Conservation (phyloP, 148 eudicot genomes). For the Rhododendron griersonianum region DNA sequence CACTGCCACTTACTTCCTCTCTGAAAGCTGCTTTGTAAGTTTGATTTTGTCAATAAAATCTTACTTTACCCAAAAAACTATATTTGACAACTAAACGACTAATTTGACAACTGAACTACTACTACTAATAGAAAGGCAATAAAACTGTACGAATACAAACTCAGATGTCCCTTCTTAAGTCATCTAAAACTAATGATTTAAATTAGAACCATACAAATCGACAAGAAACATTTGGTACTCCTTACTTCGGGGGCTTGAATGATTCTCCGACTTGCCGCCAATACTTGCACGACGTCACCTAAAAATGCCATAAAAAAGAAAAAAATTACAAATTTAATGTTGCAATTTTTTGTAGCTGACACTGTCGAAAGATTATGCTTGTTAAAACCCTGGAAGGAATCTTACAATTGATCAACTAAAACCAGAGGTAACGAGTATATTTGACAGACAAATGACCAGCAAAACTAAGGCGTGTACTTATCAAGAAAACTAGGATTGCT, state of each 20-base stretch:
- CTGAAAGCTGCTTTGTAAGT: not conserved
- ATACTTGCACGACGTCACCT: conserved; percentile 54
- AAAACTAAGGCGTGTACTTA: not conserved
- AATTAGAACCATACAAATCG: not conserved
- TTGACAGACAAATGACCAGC: not conserved
- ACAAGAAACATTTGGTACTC: conserved; percentile 7
- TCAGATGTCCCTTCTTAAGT: not conserved
- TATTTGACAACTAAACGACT: not conserved
- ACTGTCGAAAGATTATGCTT: not conserved
- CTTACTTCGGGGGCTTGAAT: conserved; percentile 60
- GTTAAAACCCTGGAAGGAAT: not conserved
- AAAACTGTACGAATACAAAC: not conserved
- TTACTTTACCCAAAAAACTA: not conserved
- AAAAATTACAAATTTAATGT: not conserved
- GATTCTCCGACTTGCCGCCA: conserved; percentile 64
- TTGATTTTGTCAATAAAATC: not conserved
- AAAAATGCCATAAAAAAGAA: conserved; percentile 6
- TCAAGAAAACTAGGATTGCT: not conserved
- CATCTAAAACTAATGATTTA: not conserved
- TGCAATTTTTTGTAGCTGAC: not conserved
- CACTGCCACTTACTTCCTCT: conserved; percentile 5
- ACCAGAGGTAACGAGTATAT: not conserved
- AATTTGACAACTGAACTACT: not conserved
- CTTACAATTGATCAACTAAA: not conserved
- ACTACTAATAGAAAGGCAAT: not conserved